Base-by-base conservation (phyloP, 129 eudicot genomes). In the Artemisia annua region DNA sequence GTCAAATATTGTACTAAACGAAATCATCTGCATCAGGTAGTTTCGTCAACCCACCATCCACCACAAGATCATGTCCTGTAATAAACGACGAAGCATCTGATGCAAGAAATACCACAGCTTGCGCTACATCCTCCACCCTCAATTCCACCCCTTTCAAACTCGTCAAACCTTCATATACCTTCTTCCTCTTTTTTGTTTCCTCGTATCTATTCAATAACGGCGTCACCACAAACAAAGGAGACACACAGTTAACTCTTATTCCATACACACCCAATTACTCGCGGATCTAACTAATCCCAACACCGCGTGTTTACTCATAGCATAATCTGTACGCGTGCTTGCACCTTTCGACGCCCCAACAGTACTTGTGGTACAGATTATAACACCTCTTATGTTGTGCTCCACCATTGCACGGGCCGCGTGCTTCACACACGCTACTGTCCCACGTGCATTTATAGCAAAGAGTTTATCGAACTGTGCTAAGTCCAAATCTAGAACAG, bases 231-330 rank as follows among this genome's bases (percentile, higher is more conserved):
- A 70, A 75, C 1, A 75, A 68, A 15, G 84, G 84, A 17, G 84
- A 80, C 8, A 80, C 80, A 28, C 84, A 49, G 14, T 80, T 74
- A 75, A 80, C 84, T 11, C 84, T 54, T 50, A 80, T 80, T 15
- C 84, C 80, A 16, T 80, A 9, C 72, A 39, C n/a, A 7, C 84
- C 84, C 3, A 80, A 67, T 74, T 80, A 26, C 79, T 74, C 18
- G 76, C 84, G 12, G 84, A 74, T 32, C 72, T 20, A 2, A 80
- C 80, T 48, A 80, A 35, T 4, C 84, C 84, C 4, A 80, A n/a
- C 54, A 80, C 76, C 2, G 80, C 84, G 44, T 80, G 84, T 17
- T 80, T 80, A 1, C 76, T 57, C 79, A 74, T 74, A 44, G n/a
- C 71, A 62, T 80, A 80, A 4, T 79, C 83, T 35, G 79, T 69